Evolutionary conservation across 2,329 filamentous ascomycete genomes (phyloP).

Genomic region (Colletotrichum coccodes): DNA sequence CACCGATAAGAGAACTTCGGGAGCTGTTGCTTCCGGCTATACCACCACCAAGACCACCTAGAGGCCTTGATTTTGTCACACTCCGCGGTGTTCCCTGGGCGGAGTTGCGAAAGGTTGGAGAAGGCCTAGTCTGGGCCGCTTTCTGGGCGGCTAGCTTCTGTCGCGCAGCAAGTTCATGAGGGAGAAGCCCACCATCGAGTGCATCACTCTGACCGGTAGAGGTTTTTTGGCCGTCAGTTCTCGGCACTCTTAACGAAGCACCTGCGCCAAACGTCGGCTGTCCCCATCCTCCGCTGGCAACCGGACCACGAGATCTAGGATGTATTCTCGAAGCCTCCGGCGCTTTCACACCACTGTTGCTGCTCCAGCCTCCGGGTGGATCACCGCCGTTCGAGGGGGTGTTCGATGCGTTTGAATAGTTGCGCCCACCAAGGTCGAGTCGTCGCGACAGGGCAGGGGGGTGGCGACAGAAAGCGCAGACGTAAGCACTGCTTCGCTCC

Average conservation of each 20-base stretch:
- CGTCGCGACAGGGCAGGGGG: slow-evolving; percentile 21
- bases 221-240: background rate
- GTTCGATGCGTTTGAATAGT: slow-evolving; percentile 26
- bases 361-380: background rate
- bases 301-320: slow-evolving; percentile 1
- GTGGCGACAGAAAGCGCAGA: slow-evolving; percentile 52
- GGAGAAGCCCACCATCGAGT: slow-evolving; percentile 42
- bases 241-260: background rate
- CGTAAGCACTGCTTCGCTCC: slow-evolving; percentile 50
- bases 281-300: slow-evolving; percentile 20
- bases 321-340: background rate
- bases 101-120: background rate
- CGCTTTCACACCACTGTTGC: background rate
- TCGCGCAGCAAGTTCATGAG: slow-evolving; percentile 50
- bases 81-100: background rate
- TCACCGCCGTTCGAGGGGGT: background rate
- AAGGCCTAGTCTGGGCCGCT: background rate
- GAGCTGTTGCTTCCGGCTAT: background rate
- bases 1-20: background rate
- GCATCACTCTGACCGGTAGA: background rate
- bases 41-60: background rate
- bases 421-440: slow-evolving; percentile 12
- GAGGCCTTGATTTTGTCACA: background rate
- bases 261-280: slow-evolving; percentile 9
- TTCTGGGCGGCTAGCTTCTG: slow-evolving; percentile 32